Percentiles rank a stretch among this genome's conserved stretches.
Conservation (phyloP, 2,329 filamentous ascomycete species). For the Claviceps humidiphila region DNA sequence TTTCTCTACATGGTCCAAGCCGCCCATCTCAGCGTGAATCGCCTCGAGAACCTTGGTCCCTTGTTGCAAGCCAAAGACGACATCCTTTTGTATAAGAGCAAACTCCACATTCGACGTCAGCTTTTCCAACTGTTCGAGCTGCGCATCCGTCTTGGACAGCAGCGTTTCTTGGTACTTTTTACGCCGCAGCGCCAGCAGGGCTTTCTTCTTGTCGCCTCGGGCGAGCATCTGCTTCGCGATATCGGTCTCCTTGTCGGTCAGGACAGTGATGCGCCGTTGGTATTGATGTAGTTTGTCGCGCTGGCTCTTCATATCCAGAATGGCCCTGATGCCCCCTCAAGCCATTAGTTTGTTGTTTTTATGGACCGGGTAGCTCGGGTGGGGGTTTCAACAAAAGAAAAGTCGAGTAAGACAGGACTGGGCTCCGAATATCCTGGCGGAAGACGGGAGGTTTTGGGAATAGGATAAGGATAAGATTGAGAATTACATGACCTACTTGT, state of each 20-base stretch:
- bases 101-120: conserved; percentile 87
- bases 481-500: conserved; percentile 50
- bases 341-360: too few species aligned
- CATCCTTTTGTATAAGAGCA: conserved; percentile 90
- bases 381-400: neutral
- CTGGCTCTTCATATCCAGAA: conserved; percentile 94
- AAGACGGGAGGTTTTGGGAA: too few species aligned
- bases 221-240: conserved; percentile 75
- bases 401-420: neutral
- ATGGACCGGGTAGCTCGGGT: too few species aligned
- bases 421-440: neutral
- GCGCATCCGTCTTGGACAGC: conserved; percentile 76
- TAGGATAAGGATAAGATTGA: too few species aligned
- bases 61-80: conserved; percentile 83
- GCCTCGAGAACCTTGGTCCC: conserved; percentile 79
- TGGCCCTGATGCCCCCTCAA: conserved; percentile 48
- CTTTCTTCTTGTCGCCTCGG: conserved; percentile 64
- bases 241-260: conserved; percentile 77
- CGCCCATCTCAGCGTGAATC: conserved; percentile 93
- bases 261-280: conserved; percentile 73
- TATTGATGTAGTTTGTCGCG: conserved; percentile 96
- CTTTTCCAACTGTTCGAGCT: conserved; percentile 87
- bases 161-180: conserved; percentile 96
- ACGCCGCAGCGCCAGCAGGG: conserved; percentile 74
- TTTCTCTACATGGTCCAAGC: conserved; percentile 86